Conservation (phyloP, 257 asterid species). For the Nicotiana tabacum region DNA sequence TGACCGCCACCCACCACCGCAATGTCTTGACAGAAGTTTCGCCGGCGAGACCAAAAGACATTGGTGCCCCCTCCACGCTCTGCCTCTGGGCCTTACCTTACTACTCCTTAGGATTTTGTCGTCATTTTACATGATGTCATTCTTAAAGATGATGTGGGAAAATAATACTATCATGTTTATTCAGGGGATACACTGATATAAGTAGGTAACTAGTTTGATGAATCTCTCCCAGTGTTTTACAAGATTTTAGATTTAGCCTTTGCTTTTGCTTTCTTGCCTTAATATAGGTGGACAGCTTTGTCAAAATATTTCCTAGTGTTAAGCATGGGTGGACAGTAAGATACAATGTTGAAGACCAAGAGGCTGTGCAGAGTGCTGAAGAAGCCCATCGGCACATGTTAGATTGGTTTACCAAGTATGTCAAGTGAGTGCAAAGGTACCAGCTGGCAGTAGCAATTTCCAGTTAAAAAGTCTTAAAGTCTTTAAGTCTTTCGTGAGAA, state of each 20-base stretch:
- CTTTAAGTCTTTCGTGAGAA: neutral
- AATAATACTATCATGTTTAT: neutral
- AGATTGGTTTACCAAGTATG: slow-evolving; percentile 40
- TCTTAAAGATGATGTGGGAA: neutral
- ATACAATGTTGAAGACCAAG: slow-evolving; percentile 37
- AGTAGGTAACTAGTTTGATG: neutral
- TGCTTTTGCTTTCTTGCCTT: neutral
- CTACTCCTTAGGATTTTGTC: too few relatives aligned
- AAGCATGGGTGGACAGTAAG: slow-evolving; percentile 57
- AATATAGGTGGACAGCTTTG: slow-evolving; percentile 35
- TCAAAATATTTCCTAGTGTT: slow-evolving; percentile 44
- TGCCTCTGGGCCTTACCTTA: too few relatives aligned
- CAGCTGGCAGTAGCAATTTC: neutral
- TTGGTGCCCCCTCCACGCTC: too few relatives aligned
- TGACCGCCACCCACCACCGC: too few relatives aligned
- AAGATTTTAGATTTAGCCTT: neutral
- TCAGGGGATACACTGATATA: neutral
- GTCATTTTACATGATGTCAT: neutral
- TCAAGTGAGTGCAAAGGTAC: slow-evolving; percentile 20
- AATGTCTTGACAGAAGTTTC: too few relatives aligned
- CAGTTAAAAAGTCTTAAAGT: neutral
- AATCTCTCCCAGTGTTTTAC: neutral
- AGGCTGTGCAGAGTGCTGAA: slow-evolving; percentile 46
- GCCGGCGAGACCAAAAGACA: too few relatives aligned
- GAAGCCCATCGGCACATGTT: slow-evolving; percentile 48